Evolutionary conservation across 352 stramenopile genomes (phyloP), one percentile per base, ranked within the genome.

Genomic region (Hyaloperonospora brassicae): DNA sequence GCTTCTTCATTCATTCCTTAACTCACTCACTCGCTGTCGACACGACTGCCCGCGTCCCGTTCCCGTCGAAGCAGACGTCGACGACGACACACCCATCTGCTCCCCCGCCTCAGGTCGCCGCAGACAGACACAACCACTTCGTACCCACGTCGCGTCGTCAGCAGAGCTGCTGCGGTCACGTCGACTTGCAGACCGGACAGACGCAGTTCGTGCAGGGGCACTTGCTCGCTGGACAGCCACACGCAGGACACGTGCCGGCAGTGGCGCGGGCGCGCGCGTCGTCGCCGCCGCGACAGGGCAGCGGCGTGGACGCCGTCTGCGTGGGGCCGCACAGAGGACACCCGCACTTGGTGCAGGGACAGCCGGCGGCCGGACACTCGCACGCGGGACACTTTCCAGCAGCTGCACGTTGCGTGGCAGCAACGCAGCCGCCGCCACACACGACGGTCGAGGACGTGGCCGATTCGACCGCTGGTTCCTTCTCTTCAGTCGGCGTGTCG

Each of bases 381-480:
- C 61, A 64, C 4, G 27, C 61, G 1, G 56, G 50, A 39, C 61
- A 68, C 25, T 42, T 47, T 52, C 61, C 61, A 12, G 45, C 24
- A 24, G 50, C 41, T 34, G 47, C 51, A 24, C 61, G 61, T 24
- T 62, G 40, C 41, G 56, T 47, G 12, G 61, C 56, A 45, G 47
- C 50, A 46, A 64, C 57, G 11, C 61, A 68, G 0, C 8, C 35
- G 27, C 56, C 56, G 21, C 56, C 42, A 42, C 61, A 64, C 22
- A 68, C 45, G 25, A 63, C 21, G 4, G 39, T 52, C 22, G 60
- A 59, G 31, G 55, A 64, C 14, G 61, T 64, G 1, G 55, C 56
- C 9, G 56, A 68, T 24, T 67, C 59, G 44, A 64, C 61, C 38
- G 61, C 47, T 17, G 61, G 51, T 46, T 64, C 50, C 9, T 55